A percentile compares a stretch with the other conserved stretches of the same genome.
These are phyloP conservation scores for Leishmania mexicana DNA, from an alignment of 208 protist genomes.

Conservation along the genomic window DNA sequence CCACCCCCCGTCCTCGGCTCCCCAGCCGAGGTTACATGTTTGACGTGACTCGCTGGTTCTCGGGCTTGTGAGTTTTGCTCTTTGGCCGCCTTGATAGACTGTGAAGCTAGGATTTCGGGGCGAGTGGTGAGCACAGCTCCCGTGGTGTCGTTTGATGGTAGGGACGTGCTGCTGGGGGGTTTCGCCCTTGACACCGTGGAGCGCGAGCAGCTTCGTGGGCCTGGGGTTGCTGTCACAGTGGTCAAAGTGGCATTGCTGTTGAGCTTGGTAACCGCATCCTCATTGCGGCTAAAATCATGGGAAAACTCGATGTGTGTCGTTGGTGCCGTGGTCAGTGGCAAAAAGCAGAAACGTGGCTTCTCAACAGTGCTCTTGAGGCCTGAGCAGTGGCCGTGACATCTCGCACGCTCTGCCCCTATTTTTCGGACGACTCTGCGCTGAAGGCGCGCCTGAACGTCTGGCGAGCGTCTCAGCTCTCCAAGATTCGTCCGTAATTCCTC, in stretches of 20 bases:
- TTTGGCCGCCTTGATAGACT: background rate
- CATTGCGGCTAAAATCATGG: background rate
- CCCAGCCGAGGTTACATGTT: background rate
- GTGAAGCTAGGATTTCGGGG: background rate
- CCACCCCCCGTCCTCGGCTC: background rate
- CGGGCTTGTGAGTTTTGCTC: too few relatives aligned
- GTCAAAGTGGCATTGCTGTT: background rate
- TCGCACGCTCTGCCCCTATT: background rate
- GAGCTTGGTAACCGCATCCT: background rate
- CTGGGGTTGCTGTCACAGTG: background rate
- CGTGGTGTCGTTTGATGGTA: background rate
- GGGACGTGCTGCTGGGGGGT: background rate
- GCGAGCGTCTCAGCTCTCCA: slow-evolving; percentile 1
- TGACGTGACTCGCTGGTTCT: background rate
- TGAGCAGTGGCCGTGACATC: background rate
- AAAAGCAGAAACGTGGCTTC: slow-evolving; percentile 14
- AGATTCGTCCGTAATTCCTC: slow-evolving; percentile 10
- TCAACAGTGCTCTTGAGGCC: background rate
- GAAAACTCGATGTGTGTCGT: slow-evolving; percentile 17
- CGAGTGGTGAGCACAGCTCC: background rate
- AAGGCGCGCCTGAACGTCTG: slow-evolving; percentile 5
- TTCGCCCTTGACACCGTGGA: background rate
- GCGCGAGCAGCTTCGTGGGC: background rate
- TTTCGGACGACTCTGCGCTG: slow-evolving; percentile 4
- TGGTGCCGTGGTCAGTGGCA: slow-evolving; percentile 31